Conservation (phyloP, 768 basidiomycete species). For the Boletus rubroflammeus region DNA sequence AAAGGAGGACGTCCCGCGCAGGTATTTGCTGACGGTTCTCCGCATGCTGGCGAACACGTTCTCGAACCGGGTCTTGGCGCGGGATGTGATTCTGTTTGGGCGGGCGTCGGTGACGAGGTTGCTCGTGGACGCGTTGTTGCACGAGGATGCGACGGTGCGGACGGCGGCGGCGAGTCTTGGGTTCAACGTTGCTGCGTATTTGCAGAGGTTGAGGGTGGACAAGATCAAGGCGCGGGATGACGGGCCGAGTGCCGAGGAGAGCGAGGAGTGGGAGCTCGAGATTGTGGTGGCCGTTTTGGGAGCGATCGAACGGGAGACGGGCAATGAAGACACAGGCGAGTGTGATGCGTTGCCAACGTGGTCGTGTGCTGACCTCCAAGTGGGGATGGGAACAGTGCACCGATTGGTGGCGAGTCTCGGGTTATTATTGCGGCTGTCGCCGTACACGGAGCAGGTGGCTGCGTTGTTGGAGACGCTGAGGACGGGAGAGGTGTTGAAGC, state of each 20-base stretch:
- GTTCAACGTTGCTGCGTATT: constrained; percentile 66
- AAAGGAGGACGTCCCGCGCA: constrained; percentile 37
- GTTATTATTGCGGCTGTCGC: constrained; percentile 71
- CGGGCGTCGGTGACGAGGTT: constrained; percentile 45
- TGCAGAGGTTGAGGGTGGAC: constrained; percentile 62
- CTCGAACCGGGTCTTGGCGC: constrained; percentile 39
- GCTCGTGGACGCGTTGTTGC: constrained; percentile 64
- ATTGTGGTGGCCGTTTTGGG: constrained; percentile 80
- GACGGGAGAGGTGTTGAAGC: constrained; percentile 48
- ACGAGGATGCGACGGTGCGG: constrained; percentile 63
- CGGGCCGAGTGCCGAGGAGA: constrained; percentile 44
- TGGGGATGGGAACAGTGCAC: constrained; percentile 55
- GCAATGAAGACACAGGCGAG: constrained; percentile 80
- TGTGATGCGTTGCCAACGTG: not conserved
- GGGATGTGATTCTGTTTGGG: constrained; percentile 37
- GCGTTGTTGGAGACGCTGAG: constrained; percentile 72
- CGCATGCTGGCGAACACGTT: constrained; percentile 71
- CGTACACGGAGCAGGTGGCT: constrained; percentile 54
- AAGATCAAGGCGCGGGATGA: constrained; percentile 30
- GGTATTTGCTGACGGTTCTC: constrained; percentile 60
- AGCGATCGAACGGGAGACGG: constrained; percentile 65
- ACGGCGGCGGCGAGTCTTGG: constrained; percentile 79
- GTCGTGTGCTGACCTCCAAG: not conserved
- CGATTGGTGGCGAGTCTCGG: constrained; percentile 78
- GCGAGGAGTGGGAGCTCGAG: constrained; percentile 86